These are phyloP conservation scores for Nigrospora osmanthi DNA, from an alignment of 2,329 filamentous ascomycete species.

Conservation along the genomic window DNA sequence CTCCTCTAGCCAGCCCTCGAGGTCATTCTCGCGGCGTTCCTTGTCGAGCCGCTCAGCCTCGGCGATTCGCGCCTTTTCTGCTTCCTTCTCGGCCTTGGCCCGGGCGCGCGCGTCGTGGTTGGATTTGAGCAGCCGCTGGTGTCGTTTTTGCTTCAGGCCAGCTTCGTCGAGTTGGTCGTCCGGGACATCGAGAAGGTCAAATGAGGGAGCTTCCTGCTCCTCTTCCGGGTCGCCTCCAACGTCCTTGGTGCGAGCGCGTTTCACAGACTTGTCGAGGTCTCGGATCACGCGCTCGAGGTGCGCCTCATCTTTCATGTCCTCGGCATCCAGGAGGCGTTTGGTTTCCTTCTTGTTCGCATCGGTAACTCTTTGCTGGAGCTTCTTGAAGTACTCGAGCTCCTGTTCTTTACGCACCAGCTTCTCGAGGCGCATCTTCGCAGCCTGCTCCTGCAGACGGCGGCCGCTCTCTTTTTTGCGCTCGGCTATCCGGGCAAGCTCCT, in stretches of 20 bases:
- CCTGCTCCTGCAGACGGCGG: conserved; percentile 84
- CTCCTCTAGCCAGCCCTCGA: conserved; percentile 81
- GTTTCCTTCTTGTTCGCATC: conserved; percentile 87
- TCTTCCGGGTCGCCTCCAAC: conserved; percentile 75
- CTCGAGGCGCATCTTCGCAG: conserved; percentile 93
- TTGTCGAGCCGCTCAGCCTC: conserved; percentile 80
- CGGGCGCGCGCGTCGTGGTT: conserved; percentile 88
- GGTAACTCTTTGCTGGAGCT: conserved; percentile 64
- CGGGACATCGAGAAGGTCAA: conserved; percentile 79
- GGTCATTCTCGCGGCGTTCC: conserved; percentile 74
- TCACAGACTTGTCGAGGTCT: conserved; percentile 85
- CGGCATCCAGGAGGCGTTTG: conserved; percentile 75
- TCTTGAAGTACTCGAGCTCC: conserved; percentile 88
- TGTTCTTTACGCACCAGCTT: conserved; percentile 94
- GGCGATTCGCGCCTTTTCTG: conserved; percentile 74
- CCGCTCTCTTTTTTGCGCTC: conserved; percentile 95
- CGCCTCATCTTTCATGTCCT: conserved; percentile 86
- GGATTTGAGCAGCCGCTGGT: conserved; percentile 87
- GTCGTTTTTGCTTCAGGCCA: conserved; percentile 82
- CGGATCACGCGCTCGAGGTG: conserved; percentile 78
- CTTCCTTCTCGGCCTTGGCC: conserved; percentile 94
- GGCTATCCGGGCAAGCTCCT: conserved; percentile 82
- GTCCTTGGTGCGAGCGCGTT: conserved; percentile 86
- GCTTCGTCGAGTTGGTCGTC: conserved; percentile 93
- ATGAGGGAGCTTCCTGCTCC: conserved; percentile 75